Base-by-base conservation (phyloP, 805 yeast genomes). In the Candida verbasci region DNA sequence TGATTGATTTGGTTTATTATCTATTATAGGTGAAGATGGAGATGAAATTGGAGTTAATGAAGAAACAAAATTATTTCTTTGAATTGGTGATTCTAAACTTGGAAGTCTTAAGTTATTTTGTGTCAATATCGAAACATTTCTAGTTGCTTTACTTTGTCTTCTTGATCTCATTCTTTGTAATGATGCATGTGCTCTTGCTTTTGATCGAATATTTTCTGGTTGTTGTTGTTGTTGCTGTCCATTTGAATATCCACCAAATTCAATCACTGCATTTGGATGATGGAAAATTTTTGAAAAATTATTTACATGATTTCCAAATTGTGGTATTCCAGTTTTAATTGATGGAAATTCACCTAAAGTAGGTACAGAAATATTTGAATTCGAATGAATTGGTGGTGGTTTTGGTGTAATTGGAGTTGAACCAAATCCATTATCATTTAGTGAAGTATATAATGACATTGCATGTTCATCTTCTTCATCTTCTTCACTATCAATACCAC, bases 101-200 rank as follows among this genome's bases (percentile, higher is more conserved):
- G 58, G 55, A 21, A 57, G 33, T 26, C 45, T 47, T 4, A 11
- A 3, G 15, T 35, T 35, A 20, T 29, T 35, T 16, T 35, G 39
- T 4, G 39, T 35, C 33, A 55, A 42, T 9, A 52, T 42, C 52
- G 47, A 56, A 7, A 54, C 46, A 34, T 55, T 58, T 36, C 61
- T 47, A 2, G 47, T 42, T 50, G 68, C 41, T 46, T 71, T 75
- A 41, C 78, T 72, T 52, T 71, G 71, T 37, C 85, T 58, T 40
- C 85, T 64, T 28, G 75, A 74, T 40, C 72, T 66, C 70, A 79
- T 79, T 53, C 86, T 61, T 38, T 74, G 66, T 14, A 80, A 49
- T 0, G 85, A 78, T 0, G 85, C 84, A 47, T 78, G 80, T 0
- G 86, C 85, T 45, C 85, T 61, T 44, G 77, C 84, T 24, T 68